phyloP scores from a whole-genome alignment of 2,329 filamentous ascomycete genomes.

The Neurospora crassa region DNA sequence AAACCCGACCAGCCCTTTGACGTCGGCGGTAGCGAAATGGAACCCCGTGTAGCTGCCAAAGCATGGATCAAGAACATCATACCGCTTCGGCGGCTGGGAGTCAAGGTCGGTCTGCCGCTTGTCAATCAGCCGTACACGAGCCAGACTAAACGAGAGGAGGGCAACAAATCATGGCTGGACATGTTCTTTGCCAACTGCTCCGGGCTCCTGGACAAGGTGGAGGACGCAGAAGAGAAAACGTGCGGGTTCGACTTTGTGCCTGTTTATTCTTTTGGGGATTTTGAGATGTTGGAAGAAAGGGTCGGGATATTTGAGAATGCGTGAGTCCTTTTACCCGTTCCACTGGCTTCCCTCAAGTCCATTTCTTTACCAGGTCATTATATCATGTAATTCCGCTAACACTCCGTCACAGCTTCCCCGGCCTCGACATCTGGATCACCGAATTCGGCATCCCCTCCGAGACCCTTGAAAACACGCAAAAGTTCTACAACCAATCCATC shows the following conservation, averaged over 20 bases:
- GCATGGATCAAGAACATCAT: slow-evolving; percentile 63
- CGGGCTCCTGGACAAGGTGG: slow-evolving; percentile 36
- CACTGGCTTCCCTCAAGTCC: too few species aligned
- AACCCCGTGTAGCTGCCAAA: slow-evolving; percentile 48
- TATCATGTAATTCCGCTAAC: background rate
- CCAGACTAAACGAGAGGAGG: background rate
- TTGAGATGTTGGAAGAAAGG: slow-evolving; percentile 54
- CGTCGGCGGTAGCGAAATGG: background rate
- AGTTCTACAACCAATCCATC: slow-evolving; percentile 56
- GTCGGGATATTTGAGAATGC: slow-evolving; percentile 46
- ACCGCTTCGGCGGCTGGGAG: slow-evolving; percentile 49
- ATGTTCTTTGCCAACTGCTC: slow-evolving; percentile 57
- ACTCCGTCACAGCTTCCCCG: slow-evolving; percentile 37
- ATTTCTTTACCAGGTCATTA: too few species aligned
- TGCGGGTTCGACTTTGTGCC: slow-evolving; percentile 54
- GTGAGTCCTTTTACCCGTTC: slow-evolving; percentile 17
- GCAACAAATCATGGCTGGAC: slow-evolving; percentile 42
- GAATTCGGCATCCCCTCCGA: slow-evolving; percentile 58
- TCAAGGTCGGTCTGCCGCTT: slow-evolving; percentile 60
- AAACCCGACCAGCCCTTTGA: slow-evolving; percentile 51
- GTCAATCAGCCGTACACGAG: slow-evolving; percentile 39
- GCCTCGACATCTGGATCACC: slow-evolving; percentile 63
- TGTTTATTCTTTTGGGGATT: slow-evolving; percentile 60
- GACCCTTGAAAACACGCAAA: slow-evolving; percentile 45
- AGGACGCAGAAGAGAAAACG: slow-evolving; percentile 28